These are phyloP conservation scores for Carallia brachiata DNA, from an alignment of 345 rosid genomes.

Conservation along the genomic window DNA sequence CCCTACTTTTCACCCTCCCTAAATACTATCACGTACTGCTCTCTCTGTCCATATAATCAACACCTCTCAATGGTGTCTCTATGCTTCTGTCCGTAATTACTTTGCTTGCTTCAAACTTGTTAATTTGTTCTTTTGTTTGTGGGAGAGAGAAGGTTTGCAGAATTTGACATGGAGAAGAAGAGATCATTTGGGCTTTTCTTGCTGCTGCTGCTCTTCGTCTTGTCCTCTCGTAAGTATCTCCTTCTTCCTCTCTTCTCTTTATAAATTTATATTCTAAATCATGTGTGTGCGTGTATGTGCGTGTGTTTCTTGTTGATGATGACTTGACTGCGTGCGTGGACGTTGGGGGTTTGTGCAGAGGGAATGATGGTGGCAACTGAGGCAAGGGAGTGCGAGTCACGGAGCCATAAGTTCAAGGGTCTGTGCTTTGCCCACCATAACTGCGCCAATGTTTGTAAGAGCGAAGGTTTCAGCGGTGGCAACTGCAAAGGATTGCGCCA, in stretches of 20 bases:
- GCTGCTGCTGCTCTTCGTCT: conserved; percentile 23
- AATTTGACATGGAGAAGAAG: conserved; percentile 2
- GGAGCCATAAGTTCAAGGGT: conserved; percentile 47
- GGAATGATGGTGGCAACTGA: conserved; percentile 5
- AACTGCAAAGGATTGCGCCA: conserved; percentile 44
- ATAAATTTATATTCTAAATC: too few relatives aligned
- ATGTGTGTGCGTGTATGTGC: too few relatives aligned
- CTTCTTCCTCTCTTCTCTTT: too few relatives aligned
- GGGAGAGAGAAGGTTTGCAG: background rate
- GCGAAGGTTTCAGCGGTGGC: conserved; percentile 46
- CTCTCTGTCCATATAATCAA: too few relatives aligned
- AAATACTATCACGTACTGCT: too few relatives aligned
- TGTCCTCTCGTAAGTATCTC: conserved; percentile 21
- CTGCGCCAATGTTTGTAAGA: conserved; percentile 42
- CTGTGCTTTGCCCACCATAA: conserved; percentile 26
- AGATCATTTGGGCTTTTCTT: conserved; percentile 16
- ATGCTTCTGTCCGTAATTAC: too few relatives aligned
- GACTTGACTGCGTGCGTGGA: too few relatives aligned
- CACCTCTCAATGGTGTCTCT: too few relatives aligned
- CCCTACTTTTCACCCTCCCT: too few relatives aligned
- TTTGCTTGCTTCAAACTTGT: too few relatives aligned
- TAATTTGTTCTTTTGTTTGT: background rate
- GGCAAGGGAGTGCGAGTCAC: conserved; percentile 39
- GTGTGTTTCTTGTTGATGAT: too few relatives aligned
- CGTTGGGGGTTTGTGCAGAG: background rate